Percentiles rank a stretch among this genome's conserved stretches.
Evolutionary conservation across 1,139 yeast genomes (phyloP).

Genomic region (Pichia sp.): DNA sequence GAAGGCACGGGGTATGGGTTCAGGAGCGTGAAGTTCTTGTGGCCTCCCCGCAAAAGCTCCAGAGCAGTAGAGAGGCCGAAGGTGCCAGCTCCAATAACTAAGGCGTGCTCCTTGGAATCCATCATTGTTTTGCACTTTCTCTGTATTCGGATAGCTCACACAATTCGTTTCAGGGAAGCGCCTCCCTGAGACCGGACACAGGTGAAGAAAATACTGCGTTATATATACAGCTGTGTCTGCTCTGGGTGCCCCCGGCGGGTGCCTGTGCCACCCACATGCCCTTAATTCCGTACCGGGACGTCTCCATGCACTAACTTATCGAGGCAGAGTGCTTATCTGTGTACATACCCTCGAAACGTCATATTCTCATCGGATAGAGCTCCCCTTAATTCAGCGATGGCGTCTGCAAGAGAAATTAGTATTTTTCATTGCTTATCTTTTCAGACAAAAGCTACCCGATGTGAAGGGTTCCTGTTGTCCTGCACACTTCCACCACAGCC

Average conservation of each 20-base stretch:
- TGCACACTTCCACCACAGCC: neutral
- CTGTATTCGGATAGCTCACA: no score
- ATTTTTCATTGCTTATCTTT: neutral
- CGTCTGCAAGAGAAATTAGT: neutral
- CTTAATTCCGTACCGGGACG: no score
- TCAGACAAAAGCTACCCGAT: neutral
- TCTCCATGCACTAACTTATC: no score
- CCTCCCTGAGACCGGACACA: no score
- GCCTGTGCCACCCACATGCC: no score
- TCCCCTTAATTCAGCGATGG: neutral
- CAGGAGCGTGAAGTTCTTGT: conserved; percentile 32
- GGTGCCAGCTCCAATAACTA: conserved; percentile 31
- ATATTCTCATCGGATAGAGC: conserved; percentile 3
- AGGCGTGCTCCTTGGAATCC: conserved; percentile 6
- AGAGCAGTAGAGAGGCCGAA: conserved; percentile 36
- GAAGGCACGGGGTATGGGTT: conserved; percentile 42
- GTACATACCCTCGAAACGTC: neutral
- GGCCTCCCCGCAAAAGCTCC: conserved; percentile 29
- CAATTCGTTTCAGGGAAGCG: no score
- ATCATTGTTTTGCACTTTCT: neutral
- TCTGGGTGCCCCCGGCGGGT: no score
- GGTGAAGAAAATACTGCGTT: no score
- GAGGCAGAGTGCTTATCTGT: no score
- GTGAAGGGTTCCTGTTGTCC: neutral
- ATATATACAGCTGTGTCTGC: no score